A percentile compares a stretch with the other conserved stretches of the same genome.
phyloP scores from a whole-genome alignment of 106 monocot species.

The Chionographis japonica region DNA sequence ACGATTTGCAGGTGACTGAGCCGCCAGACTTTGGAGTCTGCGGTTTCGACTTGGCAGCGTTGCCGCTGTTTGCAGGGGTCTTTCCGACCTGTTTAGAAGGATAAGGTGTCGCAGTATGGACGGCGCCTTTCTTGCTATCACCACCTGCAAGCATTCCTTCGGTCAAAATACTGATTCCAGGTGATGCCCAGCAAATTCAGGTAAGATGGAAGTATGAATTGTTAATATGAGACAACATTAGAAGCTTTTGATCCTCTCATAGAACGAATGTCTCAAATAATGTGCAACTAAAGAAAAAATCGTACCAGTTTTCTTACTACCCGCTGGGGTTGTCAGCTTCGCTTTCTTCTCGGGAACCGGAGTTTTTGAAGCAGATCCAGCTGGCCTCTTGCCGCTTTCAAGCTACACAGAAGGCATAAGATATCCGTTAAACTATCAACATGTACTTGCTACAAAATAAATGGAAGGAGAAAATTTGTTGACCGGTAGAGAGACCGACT shows the following conservation, averaged over 20 bases:
- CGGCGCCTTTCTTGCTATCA: constrained; percentile 24
- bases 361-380: constrained; percentile 15
- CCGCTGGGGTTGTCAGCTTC: constrained; percentile 19
- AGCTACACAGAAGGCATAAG: neutral
- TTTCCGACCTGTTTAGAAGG: constrained; percentile 46
- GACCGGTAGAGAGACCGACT: too few relatives aligned
- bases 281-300: neutral
- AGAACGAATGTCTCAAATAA: too few relatives aligned
- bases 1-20: constrained; percentile 62
- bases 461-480: too few relatives aligned
- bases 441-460: too few relatives aligned
- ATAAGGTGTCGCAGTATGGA: constrained; percentile 36
- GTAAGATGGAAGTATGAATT: too few relatives aligned
- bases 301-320: constrained; percentile 27
- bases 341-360: constrained; percentile 26
- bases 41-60: constrained; percentile 35
- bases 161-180: too few relatives aligned
- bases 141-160: neutral
- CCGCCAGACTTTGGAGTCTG: constrained; percentile 56
- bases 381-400: constrained; percentile 12
- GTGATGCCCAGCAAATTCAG: too few relatives aligned
- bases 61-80: constrained; percentile 43
- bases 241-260: neutral
- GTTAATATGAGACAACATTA: too few relatives aligned
- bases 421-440: too few relatives aligned